Base-by-base conservation (phyloP, 73 alveolate genomes). In the Diophrys appendiculata region DNA sequence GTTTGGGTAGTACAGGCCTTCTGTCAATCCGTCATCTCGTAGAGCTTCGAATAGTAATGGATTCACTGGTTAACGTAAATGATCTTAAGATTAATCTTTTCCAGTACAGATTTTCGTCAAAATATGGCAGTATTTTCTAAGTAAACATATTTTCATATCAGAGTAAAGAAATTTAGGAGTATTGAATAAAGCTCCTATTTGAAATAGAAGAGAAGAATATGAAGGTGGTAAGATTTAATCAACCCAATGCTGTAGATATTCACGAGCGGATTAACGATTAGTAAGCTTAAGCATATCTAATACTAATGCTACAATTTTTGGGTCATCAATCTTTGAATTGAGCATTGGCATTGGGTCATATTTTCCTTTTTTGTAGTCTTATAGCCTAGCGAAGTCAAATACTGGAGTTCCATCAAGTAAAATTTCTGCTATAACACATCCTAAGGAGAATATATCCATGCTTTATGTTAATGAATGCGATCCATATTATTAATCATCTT, bases 391-490 rank as follows among this genome's bases (percentile, higher is more conserved):
- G 60, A 88, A 84, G 32, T 95, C 92, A 68, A 95, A 95, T 43
- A 95, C 71, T 8, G 91, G 83, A 34, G 86, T 84, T 68, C 97
- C 97, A 52, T 93, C 98, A 79, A 95, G 80, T 72, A 93, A 84
- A 18, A 95, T 88, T 75, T 95, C 99, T 78, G 98, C 98, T 68
- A 95, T 85, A 34, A 84, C 87, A 64, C 97, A 92, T 0, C 99
- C 99, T 18, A 91, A 72, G 27, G 97, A 82, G 74, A 95, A 95
- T 25, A 95, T 84, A 78, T 95, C 99, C 99, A 95, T 95, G 52
- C 82, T 88, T 0, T 85, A 83, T 31, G 92, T 90, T 52, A 92
- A 82, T 18, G 22, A 29, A 27, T 78, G 29, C 8, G 78, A 70
- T 53, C 68, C 91, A 56, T 43, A 54, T 26, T 69, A 72, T 26